Conservation (phyloP, 495 filamentous ascomycete species). For the Daldinia childiae region DNA sequence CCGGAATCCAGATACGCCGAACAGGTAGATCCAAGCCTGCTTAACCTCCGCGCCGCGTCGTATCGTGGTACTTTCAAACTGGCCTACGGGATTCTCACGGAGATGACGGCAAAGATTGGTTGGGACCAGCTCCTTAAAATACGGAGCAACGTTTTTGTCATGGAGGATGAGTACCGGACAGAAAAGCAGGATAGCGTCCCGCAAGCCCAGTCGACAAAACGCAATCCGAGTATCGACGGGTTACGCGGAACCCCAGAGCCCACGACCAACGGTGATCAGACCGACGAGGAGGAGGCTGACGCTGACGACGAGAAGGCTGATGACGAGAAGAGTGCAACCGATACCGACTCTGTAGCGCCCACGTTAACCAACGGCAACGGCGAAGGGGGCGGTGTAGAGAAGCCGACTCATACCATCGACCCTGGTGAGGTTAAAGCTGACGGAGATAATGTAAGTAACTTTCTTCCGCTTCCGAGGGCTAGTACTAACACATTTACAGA, state of each 20-base stretch:
- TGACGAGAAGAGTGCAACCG: slow-evolving; percentile 53
- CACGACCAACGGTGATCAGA: slow-evolving; percentile 66
- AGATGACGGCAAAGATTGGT: slow-evolving; percentile 93
- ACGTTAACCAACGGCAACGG: slow-evolving; percentile 53
- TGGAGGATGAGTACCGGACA: slow-evolving; percentile 97
- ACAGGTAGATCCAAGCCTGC: slow-evolving; percentile 83
- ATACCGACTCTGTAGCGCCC: slow-evolving; percentile 43
- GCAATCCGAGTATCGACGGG: slow-evolving; percentile 79
- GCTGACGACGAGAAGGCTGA: slow-evolving; percentile 55
- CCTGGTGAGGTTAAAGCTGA: slow-evolving; percentile 84
- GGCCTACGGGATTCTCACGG: slow-evolving; percentile 91
- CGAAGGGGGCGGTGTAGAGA: slow-evolving; percentile 66
- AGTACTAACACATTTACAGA: slow-evolving; percentile 41
- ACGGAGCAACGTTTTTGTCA: slow-evolving; percentile 96
- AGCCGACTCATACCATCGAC: slow-evolving; percentile 82
- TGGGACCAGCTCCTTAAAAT: slow-evolving; percentile 96
- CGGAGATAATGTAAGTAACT: slow-evolving; percentile 73
- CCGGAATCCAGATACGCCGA: slow-evolving; percentile 82
- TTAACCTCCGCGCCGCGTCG: slow-evolving; percentile 84
- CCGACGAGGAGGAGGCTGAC: slow-evolving; percentile 52
- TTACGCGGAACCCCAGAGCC: slow-evolving; percentile 72
- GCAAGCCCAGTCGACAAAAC: slow-evolving; percentile 62
- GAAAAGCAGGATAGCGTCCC: slow-evolving; percentile 76
- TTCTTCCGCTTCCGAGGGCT: not conserved
- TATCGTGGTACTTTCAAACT: slow-evolving; percentile 96